Conservation (phyloP, 352 stramenopile genomes). For the Phytophthora melonis region DNA sequence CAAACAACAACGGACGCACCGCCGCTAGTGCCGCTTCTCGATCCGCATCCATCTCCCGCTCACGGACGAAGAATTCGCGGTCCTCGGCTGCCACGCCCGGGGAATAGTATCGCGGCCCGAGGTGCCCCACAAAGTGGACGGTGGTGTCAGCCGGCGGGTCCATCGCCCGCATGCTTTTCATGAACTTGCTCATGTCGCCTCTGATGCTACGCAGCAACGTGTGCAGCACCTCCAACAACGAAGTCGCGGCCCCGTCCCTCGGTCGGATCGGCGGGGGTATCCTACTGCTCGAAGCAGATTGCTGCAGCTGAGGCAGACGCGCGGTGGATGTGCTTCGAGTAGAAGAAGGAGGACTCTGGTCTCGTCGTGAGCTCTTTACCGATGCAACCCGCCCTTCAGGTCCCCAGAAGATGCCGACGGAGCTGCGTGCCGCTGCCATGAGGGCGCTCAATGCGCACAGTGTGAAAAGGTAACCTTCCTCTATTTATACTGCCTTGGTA, state of each 20-base stretch:
- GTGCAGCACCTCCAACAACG: constrained; percentile 57
- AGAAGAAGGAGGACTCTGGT: not conserved
- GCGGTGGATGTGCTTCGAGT: not conserved
- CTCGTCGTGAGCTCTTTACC: not conserved
- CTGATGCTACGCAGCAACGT: constrained; percentile 58
- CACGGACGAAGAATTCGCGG: constrained; percentile 43
- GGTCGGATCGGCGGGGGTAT: not conserved
- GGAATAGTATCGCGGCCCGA: constrained; percentile 33
- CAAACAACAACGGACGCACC: constrained; percentile 23
- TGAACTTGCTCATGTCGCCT: constrained; percentile 47
- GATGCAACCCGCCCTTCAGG: constrained; percentile 1
- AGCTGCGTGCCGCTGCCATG: constrained; percentile 16
- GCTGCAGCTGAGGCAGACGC: constrained; percentile 15
- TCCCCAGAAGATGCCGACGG: constrained; percentile 50
- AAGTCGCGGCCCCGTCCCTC: constrained; percentile 29
- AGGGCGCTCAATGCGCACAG: too few species aligned
- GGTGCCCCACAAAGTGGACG: constrained; percentile 11
- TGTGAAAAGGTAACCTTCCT: not conserved
- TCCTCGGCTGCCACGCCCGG: constrained; percentile 44
- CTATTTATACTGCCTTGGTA: constrained; percentile 37
- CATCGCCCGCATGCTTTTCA: constrained; percentile 36
- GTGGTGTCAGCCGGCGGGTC: constrained; percentile 35
- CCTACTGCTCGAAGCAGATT: constrained; percentile 8
- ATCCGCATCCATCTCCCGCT: constrained; percentile 34
- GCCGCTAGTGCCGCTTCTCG: constrained; percentile 37